A percentile compares a stretch with the other conserved stretches of the same genome.
These are phyloP conservation scores for Brasenia schreberi DNA, from an alignment of 164 flowering plant genomes.

Conservation along the genomic window DNA sequence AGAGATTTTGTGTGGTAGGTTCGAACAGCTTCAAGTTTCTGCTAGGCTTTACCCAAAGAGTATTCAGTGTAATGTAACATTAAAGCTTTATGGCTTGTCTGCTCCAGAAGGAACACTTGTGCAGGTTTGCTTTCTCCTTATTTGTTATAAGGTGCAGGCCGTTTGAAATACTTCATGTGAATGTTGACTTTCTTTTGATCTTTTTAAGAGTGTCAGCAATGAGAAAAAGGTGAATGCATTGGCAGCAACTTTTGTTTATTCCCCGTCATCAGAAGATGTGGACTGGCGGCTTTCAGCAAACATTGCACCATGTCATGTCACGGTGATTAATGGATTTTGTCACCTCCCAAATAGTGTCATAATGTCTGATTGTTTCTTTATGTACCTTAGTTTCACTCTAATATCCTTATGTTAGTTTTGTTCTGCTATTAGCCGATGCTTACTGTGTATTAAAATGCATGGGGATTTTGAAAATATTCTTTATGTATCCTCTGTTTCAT, in stretches of 20 bases:
- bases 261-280: constrained; percentile 77
- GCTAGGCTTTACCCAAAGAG: constrained; percentile 68
- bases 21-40: constrained; percentile 72
- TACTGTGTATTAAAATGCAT: no score
- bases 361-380: no score
- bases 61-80: constrained; percentile 58
- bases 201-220: constrained; percentile 74
- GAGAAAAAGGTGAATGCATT: constrained; percentile 86
- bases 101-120: constrained; percentile 96
- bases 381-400: no score
- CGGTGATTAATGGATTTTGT: constrained; percentile 28
- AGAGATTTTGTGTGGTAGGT: constrained; percentile 88
- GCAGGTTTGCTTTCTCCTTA: constrained; percentile 44
- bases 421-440: no score
- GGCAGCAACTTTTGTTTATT: constrained; percentile 67
- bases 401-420: no score
- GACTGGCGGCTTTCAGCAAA: constrained; percentile 97
- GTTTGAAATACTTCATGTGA: background rate
- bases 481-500: no score
- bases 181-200: background rate
- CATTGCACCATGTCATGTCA: constrained; percentile 93
- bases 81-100: constrained; percentile 83
- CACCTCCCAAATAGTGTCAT: no score
- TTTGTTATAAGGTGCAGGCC: background rate
- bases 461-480: no score